Conservation (phyloP, 2,329 filamentous ascomycete species). For the Lizonia empirigonia region DNA sequence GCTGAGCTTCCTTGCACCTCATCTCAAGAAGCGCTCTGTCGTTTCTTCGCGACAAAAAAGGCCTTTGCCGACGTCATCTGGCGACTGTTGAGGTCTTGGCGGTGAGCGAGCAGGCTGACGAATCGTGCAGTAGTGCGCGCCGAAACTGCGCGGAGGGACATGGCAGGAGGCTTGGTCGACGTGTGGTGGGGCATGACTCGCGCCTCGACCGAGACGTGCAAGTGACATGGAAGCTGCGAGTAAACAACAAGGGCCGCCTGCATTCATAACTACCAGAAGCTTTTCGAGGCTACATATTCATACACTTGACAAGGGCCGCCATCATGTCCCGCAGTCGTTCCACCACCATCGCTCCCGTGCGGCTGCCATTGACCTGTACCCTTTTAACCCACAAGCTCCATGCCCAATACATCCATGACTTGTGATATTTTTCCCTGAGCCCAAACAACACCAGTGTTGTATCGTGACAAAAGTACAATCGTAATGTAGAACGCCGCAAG, state of each 20-base stretch:
- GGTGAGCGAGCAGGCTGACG: constrained; percentile 6
- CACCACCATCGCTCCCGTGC: constrained; percentile 11
- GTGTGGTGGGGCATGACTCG: constrained; percentile 16
- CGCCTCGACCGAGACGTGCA: background rate
- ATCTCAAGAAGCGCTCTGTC: constrained; percentile 16
- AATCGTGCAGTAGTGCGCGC: constrained; percentile 1
- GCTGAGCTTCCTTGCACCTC: constrained; percentile 42
- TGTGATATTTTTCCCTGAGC: constrained; percentile 17
- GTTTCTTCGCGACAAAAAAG: constrained; percentile 9
- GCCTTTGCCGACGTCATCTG: constrained; percentile 2
- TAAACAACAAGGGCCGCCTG: constrained; percentile 28
- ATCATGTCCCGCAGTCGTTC: constrained; percentile 28
- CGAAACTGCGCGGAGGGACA: background rate
- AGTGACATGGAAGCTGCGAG: background rate
- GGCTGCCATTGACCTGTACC: constrained; percentile 17
- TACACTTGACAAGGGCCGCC: constrained; percentile 45
- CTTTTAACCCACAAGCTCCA: constrained; percentile 39
- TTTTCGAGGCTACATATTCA: constrained; percentile 45
- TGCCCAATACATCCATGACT: constrained; percentile 31
- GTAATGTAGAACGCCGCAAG: constrained; percentile 8
- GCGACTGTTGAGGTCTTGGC: background rate
- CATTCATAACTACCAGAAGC: constrained; percentile 35
- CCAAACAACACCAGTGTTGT: constrained; percentile 29
- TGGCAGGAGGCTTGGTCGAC: background rate
- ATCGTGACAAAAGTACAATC: constrained; percentile 15